Evolutionary conservation across 2,329 filamentous ascomycete species (phyloP), one percentile per base, ranked within the genome.

Genomic region (Leptodontidium sp.): DNA sequence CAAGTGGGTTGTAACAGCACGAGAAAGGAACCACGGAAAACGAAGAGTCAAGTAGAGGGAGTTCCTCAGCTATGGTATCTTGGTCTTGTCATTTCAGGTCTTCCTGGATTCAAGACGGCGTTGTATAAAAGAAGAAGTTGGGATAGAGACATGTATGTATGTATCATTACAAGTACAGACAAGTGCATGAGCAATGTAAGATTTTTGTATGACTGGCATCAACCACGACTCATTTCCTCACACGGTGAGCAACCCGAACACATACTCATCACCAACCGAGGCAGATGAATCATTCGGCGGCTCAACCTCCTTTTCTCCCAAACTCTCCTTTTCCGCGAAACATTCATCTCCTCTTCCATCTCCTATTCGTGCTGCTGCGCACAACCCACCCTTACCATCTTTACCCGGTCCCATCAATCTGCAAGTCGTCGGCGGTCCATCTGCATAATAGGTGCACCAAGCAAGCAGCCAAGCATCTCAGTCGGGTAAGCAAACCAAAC

Each of bases 11-110:
- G 93, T 98, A 59, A 88, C 91, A 72, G 88, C 94, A 69, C 89
- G 94, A 76, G 87, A 88, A 67, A 90, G 96, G 77, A 98, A 98
- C 84, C 91, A 97, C 82, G 95, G 95, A 81, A 97, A 95, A 85
- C 89, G 94, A 78, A 90, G 90, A 81, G 83, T 86, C 79, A 92
- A 92, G 84, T 87, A 82, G 73, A 69, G 11, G 24, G 24, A 17
- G 14, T 45, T 40, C n/a, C 32, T 38, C 15, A 35, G 6, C 12
- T 40, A 21, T 12, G 7, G 21, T 66, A 40, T 45, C 49, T 57
- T 4, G 21, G 14, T 38, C 14, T 26, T 12, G 9, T 21, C 24
- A 14, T 64, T 7, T 64, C 26, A 29, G 14, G 35, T 29, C 21
- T 53, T 26, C 29, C 53, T 59, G n/a, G 57, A 55, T 26, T 9